Evolutionary conservation across 1,139 yeast genomes (phyloP).

Genomic region (Pichia sp.): DNA sequence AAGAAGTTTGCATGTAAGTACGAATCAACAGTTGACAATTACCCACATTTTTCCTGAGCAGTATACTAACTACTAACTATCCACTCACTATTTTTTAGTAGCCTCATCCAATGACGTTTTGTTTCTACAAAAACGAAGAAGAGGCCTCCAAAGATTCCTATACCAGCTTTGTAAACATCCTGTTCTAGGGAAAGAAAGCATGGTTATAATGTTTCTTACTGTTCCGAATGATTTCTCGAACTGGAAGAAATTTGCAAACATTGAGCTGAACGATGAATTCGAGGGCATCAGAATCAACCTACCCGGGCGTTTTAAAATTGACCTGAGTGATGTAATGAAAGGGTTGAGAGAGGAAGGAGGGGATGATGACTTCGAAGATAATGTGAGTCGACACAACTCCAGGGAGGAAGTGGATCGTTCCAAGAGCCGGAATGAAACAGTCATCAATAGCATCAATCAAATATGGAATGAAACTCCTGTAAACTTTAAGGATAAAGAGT

Average conservation of each 20-base stretch:
- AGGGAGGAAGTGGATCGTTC: constrained; percentile 1
- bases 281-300: constrained; percentile 48
- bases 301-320: constrained; percentile 27
- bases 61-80: constrained; percentile 10
- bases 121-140: constrained; percentile 75
- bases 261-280: constrained; percentile 72
- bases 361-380: constrained; percentile 11
- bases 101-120: constrained; percentile 57
- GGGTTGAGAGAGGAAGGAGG: constrained; percentile 23
- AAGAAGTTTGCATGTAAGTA: constrained; percentile 64
- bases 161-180: constrained; percentile 85
- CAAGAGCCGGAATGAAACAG: constrained; percentile 18
- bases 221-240: constrained; percentile 77
- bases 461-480: constrained; percentile 29
- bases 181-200: constrained; percentile 59
- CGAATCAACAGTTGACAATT: too few species aligned
- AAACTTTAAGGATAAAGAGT: constrained; percentile 22
- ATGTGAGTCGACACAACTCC: background rate
- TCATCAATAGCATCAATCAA: constrained; percentile 25
- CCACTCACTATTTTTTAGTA: constrained; percentile 12
- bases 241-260: constrained; percentile 78
- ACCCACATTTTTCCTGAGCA: background rate
- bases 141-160: constrained; percentile 74
- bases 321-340: constrained; percentile 37
- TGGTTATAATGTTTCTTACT: constrained; percentile 71